Conservation (phyloP, 1,284 basidiomycete genomes). For the Boletus smithii region DNA sequence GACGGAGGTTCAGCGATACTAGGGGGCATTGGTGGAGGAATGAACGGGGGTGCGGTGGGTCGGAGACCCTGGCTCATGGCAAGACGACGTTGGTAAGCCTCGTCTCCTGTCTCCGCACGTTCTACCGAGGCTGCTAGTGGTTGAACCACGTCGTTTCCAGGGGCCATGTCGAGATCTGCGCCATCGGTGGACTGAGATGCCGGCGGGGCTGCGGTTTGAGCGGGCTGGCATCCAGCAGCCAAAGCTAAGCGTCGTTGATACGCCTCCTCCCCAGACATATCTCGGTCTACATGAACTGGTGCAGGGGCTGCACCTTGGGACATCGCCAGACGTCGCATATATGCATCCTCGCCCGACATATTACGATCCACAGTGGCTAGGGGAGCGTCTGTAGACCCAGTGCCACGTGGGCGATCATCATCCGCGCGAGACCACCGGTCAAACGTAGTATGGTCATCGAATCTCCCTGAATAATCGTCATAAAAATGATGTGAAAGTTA, state of each 20-base stretch:
- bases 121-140: constrained; percentile 24
- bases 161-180: constrained; percentile 20
- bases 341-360: constrained; percentile 59
- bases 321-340: constrained; percentile 52
- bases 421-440: constrained; percentile 56
- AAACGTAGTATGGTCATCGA: constrained; percentile 41
- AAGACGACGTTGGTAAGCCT: constrained; percentile 62
- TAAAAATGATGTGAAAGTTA: neutral
- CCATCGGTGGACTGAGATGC: constrained; percentile 7
- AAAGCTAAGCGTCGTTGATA: constrained; percentile 59
- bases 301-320: constrained; percentile 33
- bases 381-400: constrained; percentile 29
- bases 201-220: constrained; percentile 18
- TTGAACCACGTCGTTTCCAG: constrained; percentile 10
- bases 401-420: constrained; percentile 41
- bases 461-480: constrained; percentile 46
- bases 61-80: constrained; percentile 47
- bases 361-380: constrained; percentile 30
- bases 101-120: constrained; percentile 56
- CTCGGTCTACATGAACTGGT: constrained; percentile 33
- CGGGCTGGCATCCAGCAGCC: constrained; percentile 33
- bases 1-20: constrained; percentile 35
- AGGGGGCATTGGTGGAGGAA: constrained; percentile 16
- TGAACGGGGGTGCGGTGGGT: constrained; percentile 23
- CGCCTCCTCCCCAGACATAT: constrained; percentile 60